Conservation (phyloP, 2,329 filamentous ascomycete genomes). For the Ophiostoma ulmi region DNA sequence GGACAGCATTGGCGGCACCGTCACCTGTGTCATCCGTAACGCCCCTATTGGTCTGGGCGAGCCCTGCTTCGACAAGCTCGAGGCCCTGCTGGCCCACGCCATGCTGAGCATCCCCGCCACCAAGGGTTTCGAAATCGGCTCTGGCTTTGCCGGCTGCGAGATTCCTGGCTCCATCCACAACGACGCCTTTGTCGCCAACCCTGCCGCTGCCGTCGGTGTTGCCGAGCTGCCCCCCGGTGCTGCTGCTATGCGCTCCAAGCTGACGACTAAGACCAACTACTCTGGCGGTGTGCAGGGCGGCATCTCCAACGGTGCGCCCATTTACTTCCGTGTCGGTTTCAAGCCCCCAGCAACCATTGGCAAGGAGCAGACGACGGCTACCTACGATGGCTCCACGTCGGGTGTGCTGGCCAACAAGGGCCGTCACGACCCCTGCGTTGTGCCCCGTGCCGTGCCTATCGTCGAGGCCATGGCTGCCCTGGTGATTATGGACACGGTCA, state of each 20-base stretch:
- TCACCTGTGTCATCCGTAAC: constrained; percentile 89
- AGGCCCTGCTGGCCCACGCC: constrained; percentile 83
- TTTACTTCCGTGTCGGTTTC: constrained; percentile 94
- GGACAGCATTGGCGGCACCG: constrained; percentile 90
- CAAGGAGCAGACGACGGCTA: constrained; percentile 76
- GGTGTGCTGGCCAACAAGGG: constrained; percentile 87
- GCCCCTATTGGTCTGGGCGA: constrained; percentile 82
- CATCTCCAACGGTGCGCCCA: constrained; percentile 85
- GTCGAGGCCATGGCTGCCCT: constrained; percentile 89
- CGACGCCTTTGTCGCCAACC: constrained; percentile 69
- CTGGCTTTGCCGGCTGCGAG: constrained; percentile 81
- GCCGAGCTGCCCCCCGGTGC: constrained; percentile 43
- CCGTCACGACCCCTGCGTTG: constrained; percentile 88
- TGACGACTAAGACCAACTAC: constrained; percentile 90
- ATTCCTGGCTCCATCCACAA: constrained; percentile 88
- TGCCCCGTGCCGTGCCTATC: constrained; percentile 79
- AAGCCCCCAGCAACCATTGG: constrained; percentile 93
- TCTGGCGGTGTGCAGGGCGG: constrained; percentile 92
- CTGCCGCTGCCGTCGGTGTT: constrained; percentile 44
- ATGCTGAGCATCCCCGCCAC: constrained; percentile 94
- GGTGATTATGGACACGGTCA: constrained; percentile 77
- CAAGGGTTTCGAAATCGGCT: constrained; percentile 94
- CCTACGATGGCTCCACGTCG: constrained; percentile 64
- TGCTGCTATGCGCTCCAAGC: constrained; percentile 51
- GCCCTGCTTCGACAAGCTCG: constrained; percentile 91